Evolutionary conservation across 2,329 filamentous ascomycete species (phyloP).

Genomic region (Knoxdaviesia capensis): DNA sequence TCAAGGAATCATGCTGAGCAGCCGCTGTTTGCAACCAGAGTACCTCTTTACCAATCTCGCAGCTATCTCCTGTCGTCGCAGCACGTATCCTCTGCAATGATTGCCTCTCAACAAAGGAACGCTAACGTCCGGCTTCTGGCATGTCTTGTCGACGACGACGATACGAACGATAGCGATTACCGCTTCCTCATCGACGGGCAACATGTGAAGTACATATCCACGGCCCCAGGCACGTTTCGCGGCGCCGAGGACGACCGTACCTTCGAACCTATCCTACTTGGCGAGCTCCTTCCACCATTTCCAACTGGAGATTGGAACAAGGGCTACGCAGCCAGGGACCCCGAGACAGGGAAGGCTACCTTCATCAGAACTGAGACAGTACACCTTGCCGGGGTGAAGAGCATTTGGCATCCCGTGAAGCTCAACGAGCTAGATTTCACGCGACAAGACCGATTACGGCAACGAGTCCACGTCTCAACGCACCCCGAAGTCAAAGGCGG

Average conservation of each 20-base stretch:
- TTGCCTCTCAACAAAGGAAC: slow-evolving; percentile 4
- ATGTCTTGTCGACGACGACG: slow-evolving; percentile 9
- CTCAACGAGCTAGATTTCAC: slow-evolving; percentile 10
- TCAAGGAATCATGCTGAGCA: too few species aligned
- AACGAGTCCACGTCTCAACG: slow-evolving; percentile 9
- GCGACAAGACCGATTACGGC: slow-evolving; percentile 7
- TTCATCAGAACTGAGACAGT: slow-evolving; percentile 8
- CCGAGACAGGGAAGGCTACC: slow-evolving; percentile 5
- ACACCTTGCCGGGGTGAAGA: slow-evolving; percentile 6
- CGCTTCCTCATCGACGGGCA: slow-evolving; percentile 10
- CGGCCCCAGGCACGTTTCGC: slow-evolving; percentile 9
- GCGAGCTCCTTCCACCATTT: slow-evolving; percentile 9
- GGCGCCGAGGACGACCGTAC: slow-evolving; percentile 9
- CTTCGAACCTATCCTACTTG: slow-evolving; percentile 10
- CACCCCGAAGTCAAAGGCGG: slow-evolving; percentile 8
- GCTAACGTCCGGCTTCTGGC: slow-evolving; percentile 10
- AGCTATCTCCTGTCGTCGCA: slow-evolving; percentile 1
- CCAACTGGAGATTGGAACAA: slow-evolving; percentile 10
- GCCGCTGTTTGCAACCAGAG: too few species aligned
- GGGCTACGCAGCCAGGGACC: slow-evolving; percentile 6
- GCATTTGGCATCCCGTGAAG: slow-evolving; percentile 8
- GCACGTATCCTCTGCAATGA: slow-evolving; percentile 3
- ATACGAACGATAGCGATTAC: slow-evolving; percentile 9
- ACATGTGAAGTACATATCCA: slow-evolving; percentile 10
- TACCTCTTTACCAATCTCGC: neutral